Evolutionary conservation across 495 filamentous ascomycete species (phyloP).

Genomic region (Bombardia bombarda): DNA sequence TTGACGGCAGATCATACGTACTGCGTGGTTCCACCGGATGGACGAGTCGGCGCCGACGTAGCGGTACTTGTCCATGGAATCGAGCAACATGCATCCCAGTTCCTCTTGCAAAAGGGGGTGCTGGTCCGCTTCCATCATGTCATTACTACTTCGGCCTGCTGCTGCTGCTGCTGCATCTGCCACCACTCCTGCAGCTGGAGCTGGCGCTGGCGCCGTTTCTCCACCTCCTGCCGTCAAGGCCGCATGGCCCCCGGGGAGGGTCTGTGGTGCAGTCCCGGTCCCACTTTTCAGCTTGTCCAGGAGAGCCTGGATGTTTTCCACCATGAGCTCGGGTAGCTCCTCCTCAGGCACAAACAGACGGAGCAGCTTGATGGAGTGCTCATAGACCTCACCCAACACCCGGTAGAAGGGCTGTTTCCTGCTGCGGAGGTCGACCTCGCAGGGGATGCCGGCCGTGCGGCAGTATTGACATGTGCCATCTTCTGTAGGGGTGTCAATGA

Average conservation of each 20-base stretch:
- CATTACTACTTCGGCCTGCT: too few species aligned
- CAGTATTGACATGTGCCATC: conserved; percentile 4
- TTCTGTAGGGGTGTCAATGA: background rate
- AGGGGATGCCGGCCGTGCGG: background rate
- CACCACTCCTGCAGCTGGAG: background rate
- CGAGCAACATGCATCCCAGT: conserved; percentile 1
- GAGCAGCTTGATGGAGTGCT: conserved; percentile 6
- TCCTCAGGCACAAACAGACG: conserved; percentile 3
- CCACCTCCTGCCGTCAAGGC: background rate
- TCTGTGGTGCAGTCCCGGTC: too few species aligned
- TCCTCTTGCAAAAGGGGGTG: conserved; percentile 2
- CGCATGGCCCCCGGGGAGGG: too few species aligned
- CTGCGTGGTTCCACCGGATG: conserved; percentile 5
- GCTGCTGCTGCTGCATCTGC: background rate
- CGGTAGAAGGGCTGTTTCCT: conserved; percentile 5
- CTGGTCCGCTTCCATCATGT: conserved; percentile 2
- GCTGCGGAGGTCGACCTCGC: conserved; percentile 1
- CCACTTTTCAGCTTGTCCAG: background rate
- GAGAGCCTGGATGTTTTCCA: conserved; percentile 3
- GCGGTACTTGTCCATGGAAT: conserved; percentile 4
- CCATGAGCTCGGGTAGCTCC: conserved; percentile 3
- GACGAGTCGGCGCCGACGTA: conserved; percentile 6
- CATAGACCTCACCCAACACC: conserved; percentile 5
- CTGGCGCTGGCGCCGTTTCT: too few species aligned
- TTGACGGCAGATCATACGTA: background rate